phyloP scores from a whole-genome alignment of 441 rosid genomes.

The Arabidopsis lyrata region DNA sequence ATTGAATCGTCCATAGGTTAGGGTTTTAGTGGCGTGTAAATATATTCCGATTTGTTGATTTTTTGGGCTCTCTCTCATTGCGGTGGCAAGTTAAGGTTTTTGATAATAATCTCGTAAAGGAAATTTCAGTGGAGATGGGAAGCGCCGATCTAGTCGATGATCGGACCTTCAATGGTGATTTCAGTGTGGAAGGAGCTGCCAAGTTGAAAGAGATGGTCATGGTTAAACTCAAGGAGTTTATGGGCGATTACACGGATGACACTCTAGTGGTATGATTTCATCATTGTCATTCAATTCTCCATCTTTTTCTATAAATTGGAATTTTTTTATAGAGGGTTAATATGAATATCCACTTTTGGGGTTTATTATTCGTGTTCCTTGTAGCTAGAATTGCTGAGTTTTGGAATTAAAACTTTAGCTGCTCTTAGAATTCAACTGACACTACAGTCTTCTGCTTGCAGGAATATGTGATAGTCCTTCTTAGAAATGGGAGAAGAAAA shows the following conservation, averaged over 20 bases:
- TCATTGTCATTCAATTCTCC: conserved; percentile 3
- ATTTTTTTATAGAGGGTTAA: too few species aligned
- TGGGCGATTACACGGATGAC: conserved; percentile 98
- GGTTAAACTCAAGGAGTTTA: conserved; percentile 88
- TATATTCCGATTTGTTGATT: conserved; percentile 3
- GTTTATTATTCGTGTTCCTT: conserved; percentile 5
- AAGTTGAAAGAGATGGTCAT: conserved; percentile 72
- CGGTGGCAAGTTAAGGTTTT: conserved; percentile 42
- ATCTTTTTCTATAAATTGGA: not conserved
- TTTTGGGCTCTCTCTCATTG: conserved; percentile 28
- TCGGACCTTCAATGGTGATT: conserved; percentile 72
- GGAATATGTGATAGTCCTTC: conserved; percentile 95
- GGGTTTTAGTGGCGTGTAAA: conserved; percentile 30
- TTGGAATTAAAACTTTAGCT: conserved; percentile 1
- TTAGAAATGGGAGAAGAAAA: conserved; percentile 87
- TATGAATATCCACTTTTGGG: not conserved
- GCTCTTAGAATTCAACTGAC: conserved; percentile 25
- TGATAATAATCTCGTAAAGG: conserved; percentile 19
- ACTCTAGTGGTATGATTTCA: conserved; percentile 81
- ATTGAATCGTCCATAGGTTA: conserved; percentile 28
- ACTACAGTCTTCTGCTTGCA: conserved; percentile 49
- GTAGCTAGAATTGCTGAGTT: conserved; percentile 9
- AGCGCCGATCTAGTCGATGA: conserved; percentile 75
- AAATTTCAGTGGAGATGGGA: conserved; percentile 49
- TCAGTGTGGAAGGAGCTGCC: conserved; percentile 70